A percentile compares a stretch with the other conserved stretches of the same genome.
Conservation (phyloP, 1,284 basidiomycete genomes). For the Ceratobasidium theobromae region DNA sequence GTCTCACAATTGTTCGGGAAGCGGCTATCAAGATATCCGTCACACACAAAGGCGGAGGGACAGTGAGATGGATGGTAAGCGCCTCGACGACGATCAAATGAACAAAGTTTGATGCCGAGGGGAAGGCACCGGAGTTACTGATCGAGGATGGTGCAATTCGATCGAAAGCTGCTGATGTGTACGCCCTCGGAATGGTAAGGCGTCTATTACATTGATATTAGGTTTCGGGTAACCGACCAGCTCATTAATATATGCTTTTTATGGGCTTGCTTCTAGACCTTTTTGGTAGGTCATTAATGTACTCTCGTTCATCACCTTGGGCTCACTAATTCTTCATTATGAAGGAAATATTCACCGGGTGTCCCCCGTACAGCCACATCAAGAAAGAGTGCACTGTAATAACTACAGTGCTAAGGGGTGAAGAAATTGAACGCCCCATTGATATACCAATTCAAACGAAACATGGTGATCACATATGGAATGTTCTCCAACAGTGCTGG, state of each 20-base stretch:
- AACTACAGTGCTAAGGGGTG: background rate
- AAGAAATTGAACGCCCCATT: background rate
- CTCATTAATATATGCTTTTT: too few species aligned
- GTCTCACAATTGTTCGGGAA: background rate
- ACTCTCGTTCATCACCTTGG: background rate
- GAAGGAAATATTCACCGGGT: background rate
- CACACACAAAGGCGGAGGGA: slow-evolving; percentile 9
- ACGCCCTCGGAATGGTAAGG: slow-evolving; percentile 16
- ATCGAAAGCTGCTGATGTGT: background rate
- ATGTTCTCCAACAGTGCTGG: background rate
- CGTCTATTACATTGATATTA: too few species aligned
- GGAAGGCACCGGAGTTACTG: background rate
- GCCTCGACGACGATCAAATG: too few species aligned
- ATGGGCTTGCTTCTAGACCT: too few species aligned
- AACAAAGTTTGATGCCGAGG: too few species aligned
- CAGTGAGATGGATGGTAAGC: slow-evolving; percentile 14
- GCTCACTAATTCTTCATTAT: background rate
- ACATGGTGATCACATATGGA: background rate
- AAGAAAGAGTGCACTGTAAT: background rate
- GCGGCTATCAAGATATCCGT: background rate
- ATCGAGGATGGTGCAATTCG: background rate
- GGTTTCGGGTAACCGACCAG: too few species aligned
- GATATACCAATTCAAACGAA: background rate
- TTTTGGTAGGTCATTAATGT: background rate
- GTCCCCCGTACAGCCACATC: background rate